These are phyloP conservation scores for Penicillium atrosanguineum DNA, from an alignment of 495 filamentous ascomycete genomes.

Conservation along the genomic window DNA sequence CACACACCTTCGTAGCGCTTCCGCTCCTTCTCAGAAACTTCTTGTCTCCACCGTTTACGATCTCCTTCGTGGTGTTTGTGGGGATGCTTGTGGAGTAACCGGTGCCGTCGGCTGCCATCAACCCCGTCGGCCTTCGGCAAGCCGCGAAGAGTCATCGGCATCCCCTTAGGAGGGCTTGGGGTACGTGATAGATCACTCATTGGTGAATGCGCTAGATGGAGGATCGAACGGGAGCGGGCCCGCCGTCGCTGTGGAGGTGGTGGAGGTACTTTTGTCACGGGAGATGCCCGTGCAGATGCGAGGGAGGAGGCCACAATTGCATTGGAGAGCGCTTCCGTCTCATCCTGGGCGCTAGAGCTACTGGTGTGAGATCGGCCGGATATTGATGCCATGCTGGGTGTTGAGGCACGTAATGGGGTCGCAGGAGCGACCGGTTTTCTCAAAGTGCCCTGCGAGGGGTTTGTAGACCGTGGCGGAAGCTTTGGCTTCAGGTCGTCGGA, in stretches of 20 bases:
- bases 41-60: constrained; percentile 77
- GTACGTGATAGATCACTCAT: constrained; percentile 44
- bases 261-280: constrained; percentile 40
- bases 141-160: constrained; percentile 74
- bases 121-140: constrained; percentile 58
- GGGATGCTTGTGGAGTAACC: constrained; percentile 62
- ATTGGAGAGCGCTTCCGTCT: constrained; percentile 55
- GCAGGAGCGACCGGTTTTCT: constrained; percentile 13
- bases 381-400: constrained; percentile 29
- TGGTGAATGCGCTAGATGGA: constrained; percentile 32
- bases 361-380: constrained; percentile 30
- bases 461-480: constrained; percentile 29
- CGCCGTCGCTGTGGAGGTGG: constrained; percentile 50
- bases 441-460: constrained; percentile 9
- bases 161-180: constrained; percentile 54
- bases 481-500: constrained; percentile 21
- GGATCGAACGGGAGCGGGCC: constrained; percentile 40
- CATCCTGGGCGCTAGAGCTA: constrained; percentile 26
- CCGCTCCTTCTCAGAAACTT: constrained; percentile 72
- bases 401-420: constrained; percentile 17
- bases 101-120: constrained; percentile 44
- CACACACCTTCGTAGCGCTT: constrained; percentile 96
- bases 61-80: constrained; percentile 89
- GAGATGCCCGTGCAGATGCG: constrained; percentile 68
- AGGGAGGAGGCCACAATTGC: constrained; percentile 85